Conservation (phyloP, 164 flowering plant genomes). For the Umbilicus rupestris region DNA sequence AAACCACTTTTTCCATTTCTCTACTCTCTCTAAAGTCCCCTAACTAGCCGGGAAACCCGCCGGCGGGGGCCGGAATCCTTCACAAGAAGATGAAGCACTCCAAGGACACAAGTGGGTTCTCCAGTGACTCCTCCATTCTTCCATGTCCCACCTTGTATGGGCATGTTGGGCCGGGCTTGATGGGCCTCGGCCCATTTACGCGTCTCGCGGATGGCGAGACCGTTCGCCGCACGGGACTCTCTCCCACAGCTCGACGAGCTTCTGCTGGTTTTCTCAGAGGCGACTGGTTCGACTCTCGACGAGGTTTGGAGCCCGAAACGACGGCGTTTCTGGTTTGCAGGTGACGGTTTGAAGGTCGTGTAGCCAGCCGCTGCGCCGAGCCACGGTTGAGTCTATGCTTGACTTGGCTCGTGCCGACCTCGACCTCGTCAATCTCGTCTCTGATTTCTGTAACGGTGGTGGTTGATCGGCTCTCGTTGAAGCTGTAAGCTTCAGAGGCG, state of each 20-base stretch:
- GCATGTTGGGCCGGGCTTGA: constrained; percentile 24
- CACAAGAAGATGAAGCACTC: constrained; percentile 63
- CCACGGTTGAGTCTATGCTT: constrained; percentile 7
- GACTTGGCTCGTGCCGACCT: constrained; percentile 3
- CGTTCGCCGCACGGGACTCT: constrained; percentile 38
- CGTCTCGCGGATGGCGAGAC: constrained; percentile 37
- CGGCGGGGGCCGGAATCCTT: not conserved
- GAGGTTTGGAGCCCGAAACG: constrained; percentile 15
- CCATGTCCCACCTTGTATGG: constrained; percentile 7
- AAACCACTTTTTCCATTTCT: too few relatives aligned
- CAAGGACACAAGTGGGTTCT: constrained; percentile 57
- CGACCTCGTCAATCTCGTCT: constrained; percentile 12
- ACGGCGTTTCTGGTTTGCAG: constrained; percentile 5
- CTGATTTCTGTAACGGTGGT: constrained; percentile 15
- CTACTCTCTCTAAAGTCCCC: too few relatives aligned
- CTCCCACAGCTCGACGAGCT: constrained; percentile 24
- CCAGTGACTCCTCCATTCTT: constrained; percentile 32
- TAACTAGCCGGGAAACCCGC: too few relatives aligned
- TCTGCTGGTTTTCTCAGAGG: constrained; percentile 12
- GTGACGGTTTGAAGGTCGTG: too few relatives aligned
- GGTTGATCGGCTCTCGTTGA: constrained; percentile 16
- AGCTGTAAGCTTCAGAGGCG: constrained; percentile 25
- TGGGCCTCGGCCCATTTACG: constrained; percentile 26
- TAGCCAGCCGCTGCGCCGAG: too few relatives aligned
- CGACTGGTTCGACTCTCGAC: constrained; percentile 16